These are phyloP conservation scores for Penicillium cataractarum DNA, from an alignment of 495 filamentous ascomycete genomes.

Conservation along the genomic window DNA sequence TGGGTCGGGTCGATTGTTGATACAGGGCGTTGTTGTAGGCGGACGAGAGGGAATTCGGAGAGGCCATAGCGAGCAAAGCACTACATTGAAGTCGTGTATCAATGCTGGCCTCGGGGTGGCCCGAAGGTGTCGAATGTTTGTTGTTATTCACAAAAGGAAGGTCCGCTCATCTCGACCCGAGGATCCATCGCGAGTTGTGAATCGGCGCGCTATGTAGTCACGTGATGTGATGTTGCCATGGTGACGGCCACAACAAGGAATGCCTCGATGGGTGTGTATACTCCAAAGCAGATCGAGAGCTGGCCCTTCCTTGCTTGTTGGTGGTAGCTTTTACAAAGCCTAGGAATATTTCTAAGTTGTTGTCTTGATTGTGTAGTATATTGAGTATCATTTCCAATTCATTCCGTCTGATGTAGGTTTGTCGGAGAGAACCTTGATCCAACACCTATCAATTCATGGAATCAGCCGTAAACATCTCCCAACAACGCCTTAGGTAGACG, in stretches of 20 bases:
- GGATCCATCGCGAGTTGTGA: conserved; percentile 26
- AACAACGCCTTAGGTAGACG: too few species aligned
- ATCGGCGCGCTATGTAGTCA: conserved; percentile 22
- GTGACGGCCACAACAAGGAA: conserved; percentile 33
- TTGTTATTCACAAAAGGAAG: conserved; percentile 25
- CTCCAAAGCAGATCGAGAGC: not conserved
- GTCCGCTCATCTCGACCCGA: conserved; percentile 25
- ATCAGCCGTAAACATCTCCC: not conserved
- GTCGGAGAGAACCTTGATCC: not conserved
- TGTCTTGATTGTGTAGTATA: not conserved
- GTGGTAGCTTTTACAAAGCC: not conserved
- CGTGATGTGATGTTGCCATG: conserved; percentile 27
- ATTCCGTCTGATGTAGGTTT: too few species aligned
- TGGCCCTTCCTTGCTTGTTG: not conserved
- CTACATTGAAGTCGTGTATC: conserved; percentile 41
- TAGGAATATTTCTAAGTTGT: not conserved
- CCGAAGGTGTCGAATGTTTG: conserved; percentile 33
- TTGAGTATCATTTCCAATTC: too few species aligned
- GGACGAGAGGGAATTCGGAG: conserved; percentile 42
- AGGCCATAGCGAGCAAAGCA: conserved; percentile 38
- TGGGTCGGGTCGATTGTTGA: conserved; percentile 42
- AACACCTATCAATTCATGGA: not conserved
- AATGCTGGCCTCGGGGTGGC: conserved; percentile 28
- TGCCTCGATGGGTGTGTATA: conserved; percentile 9
- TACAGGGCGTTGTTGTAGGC: conserved; percentile 41